Conservation (phyloP, 352 stramenopile genomes). For the Halophytophthora batemanensis region DNA sequence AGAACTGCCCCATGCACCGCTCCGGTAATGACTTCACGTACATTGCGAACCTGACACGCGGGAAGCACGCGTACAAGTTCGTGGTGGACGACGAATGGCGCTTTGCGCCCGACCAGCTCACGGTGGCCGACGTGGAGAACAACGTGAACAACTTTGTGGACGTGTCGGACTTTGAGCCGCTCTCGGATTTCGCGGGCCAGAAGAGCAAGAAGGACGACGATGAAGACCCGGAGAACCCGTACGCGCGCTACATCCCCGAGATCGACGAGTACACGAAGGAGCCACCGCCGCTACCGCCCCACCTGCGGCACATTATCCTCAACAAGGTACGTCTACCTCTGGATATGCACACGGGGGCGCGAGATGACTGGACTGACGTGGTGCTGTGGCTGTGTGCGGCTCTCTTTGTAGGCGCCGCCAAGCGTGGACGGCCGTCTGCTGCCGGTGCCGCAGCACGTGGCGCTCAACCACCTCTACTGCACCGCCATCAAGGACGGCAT, state of each 20-base stretch:
- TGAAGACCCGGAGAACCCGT: constrained; percentile 90
- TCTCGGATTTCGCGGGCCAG: constrained; percentile 68
- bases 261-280: constrained; percentile 99
- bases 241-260: constrained; percentile 96
- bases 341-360: too few species aligned
- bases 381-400: constrained; percentile 16
- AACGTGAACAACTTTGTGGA: constrained; percentile 99
- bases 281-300: constrained; percentile 95
- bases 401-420: constrained; percentile 73
- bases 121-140: constrained; percentile 97
- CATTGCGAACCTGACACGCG: constrained; percentile 96
- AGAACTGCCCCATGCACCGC: constrained; percentile 99
- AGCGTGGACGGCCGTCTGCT: constrained; percentile 94
- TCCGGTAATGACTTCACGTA: constrained; percentile 99
- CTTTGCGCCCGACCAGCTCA: constrained; percentile 93
- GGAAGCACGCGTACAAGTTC: constrained; percentile 99
- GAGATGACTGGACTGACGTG: constrained; percentile 5
- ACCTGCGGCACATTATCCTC: constrained; percentile 99
- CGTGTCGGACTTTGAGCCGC: constrained; percentile 95
- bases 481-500: constrained; percentile 99
- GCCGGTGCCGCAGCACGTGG: constrained; percentile 97
- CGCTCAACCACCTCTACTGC: constrained; percentile 99
- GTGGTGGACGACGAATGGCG: constrained; percentile 99
- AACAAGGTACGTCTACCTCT: constrained; percentile 89
- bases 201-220: constrained; percentile 49